Evolutionary conservation across 1,284 basidiomycete species (phyloP).

Genomic region (Marasmius fiardii): DNA sequence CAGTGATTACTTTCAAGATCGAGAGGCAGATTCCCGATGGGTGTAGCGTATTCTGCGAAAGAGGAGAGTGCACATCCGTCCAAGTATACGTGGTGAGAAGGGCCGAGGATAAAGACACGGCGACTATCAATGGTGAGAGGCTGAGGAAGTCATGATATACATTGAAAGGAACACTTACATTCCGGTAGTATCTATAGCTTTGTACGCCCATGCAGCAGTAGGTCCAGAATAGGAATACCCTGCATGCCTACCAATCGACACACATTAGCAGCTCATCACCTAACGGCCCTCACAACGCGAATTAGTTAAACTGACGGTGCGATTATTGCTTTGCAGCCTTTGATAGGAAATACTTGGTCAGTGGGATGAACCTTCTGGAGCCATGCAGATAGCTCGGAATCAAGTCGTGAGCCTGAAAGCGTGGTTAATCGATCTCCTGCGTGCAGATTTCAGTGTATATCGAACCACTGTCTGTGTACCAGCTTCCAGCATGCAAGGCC

Average conservation of each 20-base stretch:
- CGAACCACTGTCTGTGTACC: slow-evolving; percentile 81
- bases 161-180: slow-evolving; percentile 56
- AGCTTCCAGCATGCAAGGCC: slow-evolving; percentile 87
- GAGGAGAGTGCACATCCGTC: slow-evolving; percentile 83
- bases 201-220: slow-evolving; percentile 95
- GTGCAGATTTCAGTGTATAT: slow-evolving; percentile 8
- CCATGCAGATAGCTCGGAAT: slow-evolving; percentile 62
- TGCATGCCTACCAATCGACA: slow-evolving; percentile 67
- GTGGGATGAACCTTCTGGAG: slow-evolving; percentile 56
- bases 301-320: slow-evolving; percentile 68
- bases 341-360: slow-evolving; percentile 60
- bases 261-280: too few species aligned
- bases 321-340: slow-evolving; percentile 87
- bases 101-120: slow-evolving; percentile 92
- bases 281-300: too few species aligned
- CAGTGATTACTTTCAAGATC: slow-evolving; percentile 70
- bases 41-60: slow-evolving; percentile 80
- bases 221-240: slow-evolving; percentile 95
- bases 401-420: slow-evolving; percentile 51
- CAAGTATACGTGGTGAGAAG: slow-evolving; percentile 92
- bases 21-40: slow-evolving; percentile 79
- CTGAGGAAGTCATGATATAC: slow-evolving; percentile 11
- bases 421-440: slow-evolving; percentile 8
- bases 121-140: slow-evolving; percentile 49
- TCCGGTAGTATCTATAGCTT: slow-evolving; percentile 73